Evolutionary conservation across 352 stramenopile species (phyloP).

Genomic region (Globisporangium parvum): DNA sequence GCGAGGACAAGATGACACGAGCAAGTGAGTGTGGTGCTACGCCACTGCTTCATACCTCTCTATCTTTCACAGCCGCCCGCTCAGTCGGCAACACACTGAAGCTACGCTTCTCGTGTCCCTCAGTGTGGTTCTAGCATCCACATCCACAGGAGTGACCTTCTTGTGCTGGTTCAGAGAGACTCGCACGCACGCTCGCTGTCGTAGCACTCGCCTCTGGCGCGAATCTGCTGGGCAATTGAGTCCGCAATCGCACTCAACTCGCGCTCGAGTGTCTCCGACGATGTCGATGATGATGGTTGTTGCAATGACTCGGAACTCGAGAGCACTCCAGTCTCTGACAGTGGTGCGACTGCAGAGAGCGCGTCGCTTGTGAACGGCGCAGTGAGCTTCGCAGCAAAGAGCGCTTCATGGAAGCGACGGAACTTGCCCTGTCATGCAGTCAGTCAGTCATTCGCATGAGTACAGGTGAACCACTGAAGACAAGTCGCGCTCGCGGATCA

Average conservation of each 20-base stretch:
- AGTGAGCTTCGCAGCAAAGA: conserved; percentile 27
- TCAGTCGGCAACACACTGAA: too few relatives aligned
- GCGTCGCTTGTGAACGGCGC: conserved; percentile 17
- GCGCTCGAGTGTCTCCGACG: conserved; percentile 25
- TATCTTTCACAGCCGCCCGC: too few relatives aligned
- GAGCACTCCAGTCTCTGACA: neutral
- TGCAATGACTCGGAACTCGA: too few relatives aligned
- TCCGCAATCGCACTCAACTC: conserved; percentile 31
- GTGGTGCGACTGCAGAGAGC: neutral
- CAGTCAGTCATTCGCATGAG: neutral
- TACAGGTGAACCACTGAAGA: neutral
- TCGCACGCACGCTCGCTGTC: too few relatives aligned
- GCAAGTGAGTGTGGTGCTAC: too few relatives aligned
- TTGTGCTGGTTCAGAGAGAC: neutral
- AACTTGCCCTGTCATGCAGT: conserved; percentile 41
- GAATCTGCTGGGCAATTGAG: conserved; percentile 6
- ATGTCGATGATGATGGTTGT: neutral
- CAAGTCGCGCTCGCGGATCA: neutral
- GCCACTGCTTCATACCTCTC: too few relatives aligned
- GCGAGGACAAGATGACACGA: too few relatives aligned
- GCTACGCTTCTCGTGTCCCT: too few relatives aligned
- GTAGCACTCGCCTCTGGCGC: neutral
- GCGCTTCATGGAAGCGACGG: conserved; percentile 36
- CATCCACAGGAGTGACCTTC: too few relatives aligned
- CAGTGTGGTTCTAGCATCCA: too few relatives aligned